Conservation (phyloP, 805 yeast species). For the Nakazawaea ernobii region DNA sequence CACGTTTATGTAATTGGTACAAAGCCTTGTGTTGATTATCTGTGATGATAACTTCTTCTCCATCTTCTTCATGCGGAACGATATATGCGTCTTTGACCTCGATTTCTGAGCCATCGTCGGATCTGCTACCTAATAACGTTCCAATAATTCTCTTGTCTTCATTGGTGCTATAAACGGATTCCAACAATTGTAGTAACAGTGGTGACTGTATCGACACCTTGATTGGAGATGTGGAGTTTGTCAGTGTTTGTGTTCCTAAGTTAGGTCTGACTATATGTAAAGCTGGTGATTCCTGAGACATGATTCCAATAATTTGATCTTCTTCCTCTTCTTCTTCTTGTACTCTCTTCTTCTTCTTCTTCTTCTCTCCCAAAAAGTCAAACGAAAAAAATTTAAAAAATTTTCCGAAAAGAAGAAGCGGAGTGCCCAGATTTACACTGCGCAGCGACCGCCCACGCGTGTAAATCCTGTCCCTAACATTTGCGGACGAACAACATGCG, state of each 20-base stretch:
- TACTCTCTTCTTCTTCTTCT: too few relatives aligned
- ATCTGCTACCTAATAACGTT: constrained; percentile 72
- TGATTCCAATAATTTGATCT: neutral
- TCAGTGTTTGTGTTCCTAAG: constrained; percentile 30
- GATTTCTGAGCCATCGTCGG: constrained; percentile 75
- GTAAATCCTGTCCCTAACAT: too few relatives aligned
- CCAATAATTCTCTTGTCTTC: constrained; percentile 68
- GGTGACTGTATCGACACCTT: constrained; percentile 57
- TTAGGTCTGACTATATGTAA: constrained; percentile 41
- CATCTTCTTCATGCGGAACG: constrained; percentile 74
- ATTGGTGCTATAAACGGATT: constrained; percentile 56
- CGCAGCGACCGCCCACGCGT: too few relatives aligned
- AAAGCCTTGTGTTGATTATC: constrained; percentile 69
- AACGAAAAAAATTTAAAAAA: too few relatives aligned
- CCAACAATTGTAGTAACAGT: constrained; percentile 72
- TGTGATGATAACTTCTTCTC: constrained; percentile 71
- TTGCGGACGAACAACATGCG: too few relatives aligned
- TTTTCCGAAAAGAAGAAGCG: too few relatives aligned
- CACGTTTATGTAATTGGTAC: constrained; percentile 65
- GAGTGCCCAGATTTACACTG: too few relatives aligned
- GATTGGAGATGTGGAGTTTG: constrained; percentile 34
- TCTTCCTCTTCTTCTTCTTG: too few relatives aligned
- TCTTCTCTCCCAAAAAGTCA: too few relatives aligned
- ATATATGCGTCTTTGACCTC: constrained; percentile 73
- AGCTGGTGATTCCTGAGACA: constrained; percentile 2